Conservation (phyloP, 495 filamentous ascomycete genomes). For the Thermothielavioides terrestris region DNA sequence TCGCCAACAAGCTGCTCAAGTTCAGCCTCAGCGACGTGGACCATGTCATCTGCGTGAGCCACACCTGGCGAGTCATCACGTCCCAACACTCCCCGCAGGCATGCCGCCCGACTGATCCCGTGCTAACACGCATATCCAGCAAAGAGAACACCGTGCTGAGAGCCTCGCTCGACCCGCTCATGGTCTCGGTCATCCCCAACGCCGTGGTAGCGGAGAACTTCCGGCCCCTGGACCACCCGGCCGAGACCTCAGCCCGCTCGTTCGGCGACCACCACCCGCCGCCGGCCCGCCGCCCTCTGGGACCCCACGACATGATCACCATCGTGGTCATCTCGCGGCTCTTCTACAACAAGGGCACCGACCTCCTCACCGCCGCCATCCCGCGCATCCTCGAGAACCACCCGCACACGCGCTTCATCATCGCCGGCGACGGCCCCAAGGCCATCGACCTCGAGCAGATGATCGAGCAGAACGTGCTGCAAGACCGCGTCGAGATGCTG, state of each 20-base stretch:
- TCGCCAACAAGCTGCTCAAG: constrained; percentile 94
- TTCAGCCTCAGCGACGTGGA: constrained; percentile 95
- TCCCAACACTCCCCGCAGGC: background rate
- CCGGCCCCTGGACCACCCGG: constrained; percentile 50
- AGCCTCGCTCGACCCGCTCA: constrained; percentile 87
- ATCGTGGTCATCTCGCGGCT: constrained; percentile 96
- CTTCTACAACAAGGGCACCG: constrained; percentile 98
- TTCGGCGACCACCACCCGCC: constrained; percentile 7
- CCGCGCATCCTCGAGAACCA: constrained; percentile 82
- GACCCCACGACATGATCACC: constrained; percentile 79
- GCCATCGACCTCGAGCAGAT: constrained; percentile 97
- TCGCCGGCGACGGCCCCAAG: constrained; percentile 90
- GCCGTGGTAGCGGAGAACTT: constrained; percentile 97
- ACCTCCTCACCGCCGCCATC: constrained; percentile 87
- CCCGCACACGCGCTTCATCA: constrained; percentile 92
- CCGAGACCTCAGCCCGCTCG: constrained; percentile 16
- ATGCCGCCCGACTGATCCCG: background rate
- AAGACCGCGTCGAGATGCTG: constrained; percentile 86
- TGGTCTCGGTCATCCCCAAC: constrained; percentile 97
- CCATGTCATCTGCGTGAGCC: constrained; percentile 95
- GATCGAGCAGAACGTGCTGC: constrained; percentile 90
- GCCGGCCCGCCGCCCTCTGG: constrained; percentile 48
- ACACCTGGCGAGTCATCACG: constrained; percentile 67
- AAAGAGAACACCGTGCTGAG: constrained; percentile 97
- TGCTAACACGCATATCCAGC: constrained; percentile 36